Conservation (phyloP, 2,329 filamentous ascomycete genomes). For the Colletotrichum lini region DNA sequence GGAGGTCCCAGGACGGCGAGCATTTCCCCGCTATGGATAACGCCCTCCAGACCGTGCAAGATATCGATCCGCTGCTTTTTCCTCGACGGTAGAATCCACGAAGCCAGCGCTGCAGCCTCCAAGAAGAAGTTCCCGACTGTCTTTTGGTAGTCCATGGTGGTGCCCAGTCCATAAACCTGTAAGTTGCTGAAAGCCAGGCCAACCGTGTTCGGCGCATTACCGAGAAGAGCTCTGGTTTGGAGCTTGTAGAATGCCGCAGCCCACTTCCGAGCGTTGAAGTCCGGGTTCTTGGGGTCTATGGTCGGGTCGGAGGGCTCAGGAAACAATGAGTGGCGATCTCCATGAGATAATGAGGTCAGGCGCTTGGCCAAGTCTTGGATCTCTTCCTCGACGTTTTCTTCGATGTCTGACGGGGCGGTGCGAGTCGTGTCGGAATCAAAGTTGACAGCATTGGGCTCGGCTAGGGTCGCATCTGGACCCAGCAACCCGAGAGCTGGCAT, state of each 20-base stretch:
- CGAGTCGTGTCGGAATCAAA: not conserved
- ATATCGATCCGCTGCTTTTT: constrained; percentile 59
- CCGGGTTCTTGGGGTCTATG: constrained; percentile 56
- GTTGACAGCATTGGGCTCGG: too few species aligned
- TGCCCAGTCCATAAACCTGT: constrained; percentile 59
- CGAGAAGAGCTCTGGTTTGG: constrained; percentile 45
- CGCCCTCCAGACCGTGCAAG: constrained; percentile 63
- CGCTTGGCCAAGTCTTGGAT: constrained; percentile 49
- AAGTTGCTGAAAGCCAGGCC: constrained; percentile 58
- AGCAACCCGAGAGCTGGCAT: constrained; percentile 23
- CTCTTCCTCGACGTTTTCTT: constrained; percentile 25
- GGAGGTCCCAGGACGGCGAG: constrained; percentile 70
- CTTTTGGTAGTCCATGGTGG: constrained; percentile 59
- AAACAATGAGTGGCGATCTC: constrained; percentile 44
- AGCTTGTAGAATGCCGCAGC: constrained; percentile 55
- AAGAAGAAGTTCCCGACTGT: constrained; percentile 57
- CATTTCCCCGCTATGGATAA: constrained; percentile 69
- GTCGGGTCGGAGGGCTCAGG: constrained; percentile 45
- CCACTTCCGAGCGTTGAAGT: constrained; percentile 61
- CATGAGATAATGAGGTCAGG: constrained; percentile 47
- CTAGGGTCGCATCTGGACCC: not conserved
- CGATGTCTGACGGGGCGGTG: not conserved
- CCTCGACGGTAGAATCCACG: constrained; percentile 46
- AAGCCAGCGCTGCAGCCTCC: constrained; percentile 48
- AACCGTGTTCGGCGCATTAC: constrained; percentile 49